phyloP scores from a whole-genome alignment of 371 early-diverging fungal genomes.

The Mucor mucedo region DNA sequence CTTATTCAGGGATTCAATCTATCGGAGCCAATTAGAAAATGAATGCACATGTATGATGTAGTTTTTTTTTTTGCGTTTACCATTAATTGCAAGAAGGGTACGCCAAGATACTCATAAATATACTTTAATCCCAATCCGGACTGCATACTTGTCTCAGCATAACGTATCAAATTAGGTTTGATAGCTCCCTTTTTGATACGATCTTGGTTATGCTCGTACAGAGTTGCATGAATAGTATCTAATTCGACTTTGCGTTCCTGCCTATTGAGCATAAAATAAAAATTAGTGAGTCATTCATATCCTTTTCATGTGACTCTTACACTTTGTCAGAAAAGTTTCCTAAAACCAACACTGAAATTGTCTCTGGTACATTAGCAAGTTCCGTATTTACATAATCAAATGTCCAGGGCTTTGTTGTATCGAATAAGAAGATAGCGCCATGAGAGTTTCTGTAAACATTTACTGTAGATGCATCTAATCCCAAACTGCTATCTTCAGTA shows the following conservation, averaged over 20 bases:
- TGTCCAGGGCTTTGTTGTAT: slow-evolving; percentile 69
- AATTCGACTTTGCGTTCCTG: slow-evolving; percentile 39
- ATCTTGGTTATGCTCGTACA: slow-evolving; percentile 51
- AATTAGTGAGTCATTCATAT: not conserved
- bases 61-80: slow-evolving; percentile 25
- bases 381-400: slow-evolving; percentile 63
- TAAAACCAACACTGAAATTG: slow-evolving; percentile 60
- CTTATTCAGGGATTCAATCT: slow-evolving; percentile 63
- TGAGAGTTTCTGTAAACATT: slow-evolving; percentile 71
- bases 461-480: slow-evolving; percentile 69
- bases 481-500: slow-evolving; percentile 22
- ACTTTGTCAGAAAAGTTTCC: slow-evolving; percentile 58
- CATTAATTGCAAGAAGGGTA: slow-evolving; percentile 68
- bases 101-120: slow-evolving; percentile 65
- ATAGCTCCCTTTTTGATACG: slow-evolving; percentile 49
- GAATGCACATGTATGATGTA: not conserved
- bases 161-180: slow-evolving; percentile 65
- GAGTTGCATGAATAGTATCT: slow-evolving; percentile 44
- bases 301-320: slow-evolving; percentile 25
- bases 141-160: slow-evolving; percentile 65
- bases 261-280: not conserved
- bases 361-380: slow-evolving; percentile 57
- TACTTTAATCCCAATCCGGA: slow-evolving; percentile 66
- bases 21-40: not conserved
- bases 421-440: slow-evolving; percentile 63